phyloP scores from a whole-genome alignment of 139 green algal species.

The Asterochloris sp. region DNA sequence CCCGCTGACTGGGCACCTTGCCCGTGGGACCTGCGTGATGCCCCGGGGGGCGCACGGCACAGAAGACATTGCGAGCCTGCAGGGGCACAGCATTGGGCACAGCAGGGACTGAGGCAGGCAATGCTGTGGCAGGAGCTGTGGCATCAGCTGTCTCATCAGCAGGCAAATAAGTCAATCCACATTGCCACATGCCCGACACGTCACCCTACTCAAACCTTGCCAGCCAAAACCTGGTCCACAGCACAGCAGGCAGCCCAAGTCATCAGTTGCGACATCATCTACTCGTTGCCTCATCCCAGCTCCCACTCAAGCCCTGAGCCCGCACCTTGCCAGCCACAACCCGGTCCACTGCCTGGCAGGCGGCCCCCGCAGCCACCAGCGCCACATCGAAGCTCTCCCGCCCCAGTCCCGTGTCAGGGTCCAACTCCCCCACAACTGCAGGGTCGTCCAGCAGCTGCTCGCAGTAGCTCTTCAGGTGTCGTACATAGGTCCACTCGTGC shows the following conservation, averaged over 20 bases:
- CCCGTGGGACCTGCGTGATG: slow-evolving; percentile 83
- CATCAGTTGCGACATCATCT: too few relatives aligned
- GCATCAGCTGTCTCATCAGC: too few relatives aligned
- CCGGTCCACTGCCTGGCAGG: slow-evolving; percentile 64
- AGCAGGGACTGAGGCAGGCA: too few relatives aligned
- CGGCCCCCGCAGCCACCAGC: slow-evolving; percentile 69
- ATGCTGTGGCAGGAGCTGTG: too few relatives aligned
- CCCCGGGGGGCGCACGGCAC: slow-evolving; percentile 82
- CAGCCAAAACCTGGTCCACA: too few relatives aligned
- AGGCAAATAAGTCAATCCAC: too few relatives aligned
- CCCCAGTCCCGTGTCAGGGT: slow-evolving; percentile 83
- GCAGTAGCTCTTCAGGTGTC: slow-evolving; percentile 57
- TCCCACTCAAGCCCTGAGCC: neutral
- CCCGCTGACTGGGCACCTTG: slow-evolving; percentile 47
- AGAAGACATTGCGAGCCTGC: slow-evolving; percentile 80
- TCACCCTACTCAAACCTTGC: too few relatives aligned
- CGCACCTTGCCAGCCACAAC: slow-evolving; percentile 49
- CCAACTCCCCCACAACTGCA: slow-evolving; percentile 56
- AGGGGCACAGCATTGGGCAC: neutral
- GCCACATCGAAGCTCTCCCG: slow-evolving; percentile 65
- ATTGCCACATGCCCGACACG: neutral
- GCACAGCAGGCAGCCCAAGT: too few relatives aligned
- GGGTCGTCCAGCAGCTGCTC: slow-evolving; percentile 39
- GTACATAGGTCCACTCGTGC: slow-evolving; percentile 86
- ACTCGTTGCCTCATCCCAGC: too few relatives aligned